Conservation (phyloP, 257 asterid species). For the Lycium ferocissimum region DNA sequence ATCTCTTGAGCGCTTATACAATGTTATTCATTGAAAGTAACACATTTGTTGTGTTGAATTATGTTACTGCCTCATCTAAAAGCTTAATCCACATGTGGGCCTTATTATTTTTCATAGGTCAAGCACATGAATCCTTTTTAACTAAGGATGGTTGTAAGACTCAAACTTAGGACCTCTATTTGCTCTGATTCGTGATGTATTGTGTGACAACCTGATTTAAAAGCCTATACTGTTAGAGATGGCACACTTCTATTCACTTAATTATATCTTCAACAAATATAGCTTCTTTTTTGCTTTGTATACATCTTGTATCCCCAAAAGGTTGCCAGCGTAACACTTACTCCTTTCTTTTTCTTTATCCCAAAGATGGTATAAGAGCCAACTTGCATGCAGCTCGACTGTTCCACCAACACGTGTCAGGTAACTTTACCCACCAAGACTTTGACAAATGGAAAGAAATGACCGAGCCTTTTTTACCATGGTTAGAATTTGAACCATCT, state of each 20-base stretch:
- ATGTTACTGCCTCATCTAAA: not conserved
- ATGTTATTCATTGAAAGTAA: not conserved
- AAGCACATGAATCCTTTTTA: not conserved
- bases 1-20: not conserved
- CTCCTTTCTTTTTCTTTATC: not conserved
- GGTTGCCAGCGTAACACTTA: not conserved
- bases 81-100: not conserved
- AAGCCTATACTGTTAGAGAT: not conserved
- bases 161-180: not conserved
- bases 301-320: not conserved
- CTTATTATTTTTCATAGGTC: not conserved
- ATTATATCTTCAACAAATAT: not conserved
- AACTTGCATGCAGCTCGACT: not conserved
- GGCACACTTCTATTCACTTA: not conserved
- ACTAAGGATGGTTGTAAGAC: not conserved
- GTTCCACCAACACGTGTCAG: not conserved
- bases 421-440: not conserved
- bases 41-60: not conserved
- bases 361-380: not conserved
- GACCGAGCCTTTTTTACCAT: not conserved
- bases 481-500: not conserved
- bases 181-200: not conserved
- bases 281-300: not conserved
- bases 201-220: not conserved
- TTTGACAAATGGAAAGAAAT: not conserved